Conservation (phyloP, 2,329 filamentous ascomycete species). For the Cladosporium sp. region DNA sequence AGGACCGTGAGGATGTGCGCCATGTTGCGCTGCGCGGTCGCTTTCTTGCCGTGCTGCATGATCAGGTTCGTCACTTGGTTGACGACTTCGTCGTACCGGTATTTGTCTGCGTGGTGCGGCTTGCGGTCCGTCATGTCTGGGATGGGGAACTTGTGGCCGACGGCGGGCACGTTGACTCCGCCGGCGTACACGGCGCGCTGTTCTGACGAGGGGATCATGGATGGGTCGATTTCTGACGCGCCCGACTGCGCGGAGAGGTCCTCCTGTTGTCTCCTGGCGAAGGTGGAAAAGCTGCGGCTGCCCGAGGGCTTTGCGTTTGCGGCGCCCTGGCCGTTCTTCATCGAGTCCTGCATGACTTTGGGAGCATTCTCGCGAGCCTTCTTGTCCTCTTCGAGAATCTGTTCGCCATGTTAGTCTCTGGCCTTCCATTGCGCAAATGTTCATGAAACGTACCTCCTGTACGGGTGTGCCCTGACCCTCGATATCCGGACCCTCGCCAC, state of each 20-base stretch:
- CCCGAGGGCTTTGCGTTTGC: conserved; percentile 28
- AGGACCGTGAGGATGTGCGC: conserved; percentile 73
- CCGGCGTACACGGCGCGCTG: conserved; percentile 21
- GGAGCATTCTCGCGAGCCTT: conserved; percentile 57
- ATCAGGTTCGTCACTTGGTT: conserved; percentile 83
- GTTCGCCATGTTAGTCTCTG: conserved; percentile 6
- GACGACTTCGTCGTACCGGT: conserved; percentile 75
- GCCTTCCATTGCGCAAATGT: neutral
- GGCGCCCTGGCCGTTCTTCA: conserved; percentile 34
- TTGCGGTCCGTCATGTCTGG: conserved; percentile 62
- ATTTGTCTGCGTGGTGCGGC: conserved; percentile 45
- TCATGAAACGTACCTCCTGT: conserved; percentile 49
- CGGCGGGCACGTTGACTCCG: conserved; percentile 8
- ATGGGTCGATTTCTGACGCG: conserved; percentile 18
- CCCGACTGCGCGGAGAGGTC: conserved; percentile 1
- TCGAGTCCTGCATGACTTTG: conserved; percentile 58
- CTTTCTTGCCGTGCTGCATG: conserved; percentile 88
- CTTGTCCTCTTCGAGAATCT: conserved; percentile 60
- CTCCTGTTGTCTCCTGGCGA: conserved; percentile 23
- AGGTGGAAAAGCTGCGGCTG: conserved; percentile 54
- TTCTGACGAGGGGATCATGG: conserved; percentile 23
- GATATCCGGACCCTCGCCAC: conserved; percentile 54
- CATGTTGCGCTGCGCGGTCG: conserved; percentile 89
- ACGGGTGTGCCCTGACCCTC: conserved; percentile 58
- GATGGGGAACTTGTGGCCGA: conserved; percentile 73